Evolutionary conservation across 805 yeast genomes (phyloP), one percentile per base, ranked within the genome.

Genomic region (Saccharomycopsis fodiens): DNA sequence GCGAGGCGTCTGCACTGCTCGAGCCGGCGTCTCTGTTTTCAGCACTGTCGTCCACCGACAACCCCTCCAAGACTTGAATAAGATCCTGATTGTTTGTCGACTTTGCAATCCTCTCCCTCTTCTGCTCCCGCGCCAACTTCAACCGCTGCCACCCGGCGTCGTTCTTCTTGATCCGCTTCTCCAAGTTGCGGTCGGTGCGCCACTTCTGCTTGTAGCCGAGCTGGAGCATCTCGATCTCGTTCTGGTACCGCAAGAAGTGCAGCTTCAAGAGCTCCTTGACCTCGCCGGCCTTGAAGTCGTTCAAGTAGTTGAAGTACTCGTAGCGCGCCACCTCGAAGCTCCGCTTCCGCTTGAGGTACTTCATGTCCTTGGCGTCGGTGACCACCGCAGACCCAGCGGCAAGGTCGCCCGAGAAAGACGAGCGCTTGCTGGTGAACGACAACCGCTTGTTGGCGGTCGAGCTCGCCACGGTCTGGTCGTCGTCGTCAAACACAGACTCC

Each of bases 291-390:
- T 48, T 52, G 35, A 54, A 54, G 21, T 52, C 57, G 41, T 54
- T 66, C 41, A 74, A 55, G 35, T 63, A 65, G 50, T 67, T 69
- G 54, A 68, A 60, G 55, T 74, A 74, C 42, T 72, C 74, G 44
- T 69, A 64, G 46, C 74, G 68, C 10, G 66, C 60, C 1, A 70
- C 53, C 47, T 73, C 76, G 53, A 68, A 73, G 0, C 52, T 51
- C 42, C 68, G 62, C 23, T 68, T 54, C 49, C 67, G 66, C 19
- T 48, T 44, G 16, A 70, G 52, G 19, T 64, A 54, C 49, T 65
- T 65, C 63, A 64, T 64, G 41, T 64, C 69, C 43, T 71, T 55
- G 15, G 27, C 19, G 19, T 21, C 41, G 3, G 34, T 19, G 15
- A 36, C 19, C 20, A 25, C 25, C n/a, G 20, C 29, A 7, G 42